These are phyloP conservation scores for Beta corolliflora DNA, from an alignment of 179 eudicot species.

Conservation along the genomic window DNA sequence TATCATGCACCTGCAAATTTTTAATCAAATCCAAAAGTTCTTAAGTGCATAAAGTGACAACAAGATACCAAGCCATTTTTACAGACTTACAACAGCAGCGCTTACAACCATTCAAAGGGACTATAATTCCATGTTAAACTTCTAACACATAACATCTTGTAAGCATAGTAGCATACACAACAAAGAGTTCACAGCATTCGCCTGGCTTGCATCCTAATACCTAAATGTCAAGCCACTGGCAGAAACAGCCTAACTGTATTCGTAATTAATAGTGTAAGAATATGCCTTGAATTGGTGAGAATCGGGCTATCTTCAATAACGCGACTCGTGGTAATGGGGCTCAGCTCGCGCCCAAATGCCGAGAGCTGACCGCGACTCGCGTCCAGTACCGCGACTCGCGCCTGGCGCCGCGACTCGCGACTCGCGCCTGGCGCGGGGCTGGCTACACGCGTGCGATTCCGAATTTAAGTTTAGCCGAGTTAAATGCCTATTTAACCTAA, in stretches of 20 bases:
- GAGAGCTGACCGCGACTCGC: too few relatives aligned
- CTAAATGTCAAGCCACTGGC: not conserved
- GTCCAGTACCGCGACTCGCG: too few relatives aligned
- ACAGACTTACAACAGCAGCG: too few relatives aligned
- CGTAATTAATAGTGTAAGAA: not conserved
- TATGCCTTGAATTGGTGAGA: too few relatives aligned
- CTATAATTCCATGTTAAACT: not conserved
- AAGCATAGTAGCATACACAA: not conserved
- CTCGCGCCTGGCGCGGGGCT: too few relatives aligned
- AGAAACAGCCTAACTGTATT: not conserved
- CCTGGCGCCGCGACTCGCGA: too few relatives aligned
- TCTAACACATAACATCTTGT: not conserved
- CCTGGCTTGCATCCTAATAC: not conserved
- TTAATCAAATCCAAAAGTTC: constrained; percentile 3
- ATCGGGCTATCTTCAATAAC: too few relatives aligned
- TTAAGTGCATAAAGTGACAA: not conserved
- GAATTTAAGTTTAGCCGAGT: too few relatives aligned
- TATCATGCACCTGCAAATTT: constrained; percentile 78
- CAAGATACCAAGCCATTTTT: not conserved
- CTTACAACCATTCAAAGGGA: not conserved
- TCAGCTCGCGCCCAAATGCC: too few relatives aligned
- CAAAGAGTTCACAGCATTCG: not conserved
- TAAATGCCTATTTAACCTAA: too few relatives aligned
- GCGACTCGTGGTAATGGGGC: too few relatives aligned
- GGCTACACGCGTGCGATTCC: too few relatives aligned